Evolutionary conservation across 139 green algal species (phyloP), one percentile per base, ranked within the genome.

Genomic region (Coelastrella sp.): DNA sequence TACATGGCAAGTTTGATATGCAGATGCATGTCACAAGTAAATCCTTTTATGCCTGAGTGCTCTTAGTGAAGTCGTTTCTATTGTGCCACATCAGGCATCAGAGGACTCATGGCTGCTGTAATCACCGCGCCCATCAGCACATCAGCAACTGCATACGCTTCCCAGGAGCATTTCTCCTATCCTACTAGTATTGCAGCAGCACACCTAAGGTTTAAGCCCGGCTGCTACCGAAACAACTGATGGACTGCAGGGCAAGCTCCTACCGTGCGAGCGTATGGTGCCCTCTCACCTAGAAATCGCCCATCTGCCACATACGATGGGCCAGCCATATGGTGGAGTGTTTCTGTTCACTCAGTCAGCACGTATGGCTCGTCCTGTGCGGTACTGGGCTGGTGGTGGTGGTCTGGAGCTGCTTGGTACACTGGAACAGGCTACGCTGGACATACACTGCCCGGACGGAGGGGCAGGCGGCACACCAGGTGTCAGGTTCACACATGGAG

Each of bases 321-420:
- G 96, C 7, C 96, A 95, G 19, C 89, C 94, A 2, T 99, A 96
- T 92, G 96, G 97, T 0, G 98, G 98, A 10, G 13, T 99, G 3
- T 99, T 96, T 92, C 77, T 99, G 19, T 99, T 97, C 96, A 98
- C 94, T 0, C 83, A 96, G 82, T 82, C 92, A 7, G 93, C 96
- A 4, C 94, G 97, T 68, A 95, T 98, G 93, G 90, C 94, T 16
- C 92, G 96, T 0, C 96, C 96, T 7, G 97, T 98, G 65, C 75
- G 86, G 66, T 93, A 97, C 59, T 81, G 94, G n/a, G 71, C 88
- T 5, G 87, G 75, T 54, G 92, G 84, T 65, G 83, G 92, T 7
- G 89, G 90, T 2, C 86, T 94, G 7, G 97, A 99, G 94, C 90
- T 99, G 60, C 94, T 99, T 66, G 98, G 98, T 32, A 94, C 94